These are phyloP conservation scores for Saccharum officinarum DNA, from an alignment of 176 grass and related monocot species.

Conservation along the genomic window DNA sequence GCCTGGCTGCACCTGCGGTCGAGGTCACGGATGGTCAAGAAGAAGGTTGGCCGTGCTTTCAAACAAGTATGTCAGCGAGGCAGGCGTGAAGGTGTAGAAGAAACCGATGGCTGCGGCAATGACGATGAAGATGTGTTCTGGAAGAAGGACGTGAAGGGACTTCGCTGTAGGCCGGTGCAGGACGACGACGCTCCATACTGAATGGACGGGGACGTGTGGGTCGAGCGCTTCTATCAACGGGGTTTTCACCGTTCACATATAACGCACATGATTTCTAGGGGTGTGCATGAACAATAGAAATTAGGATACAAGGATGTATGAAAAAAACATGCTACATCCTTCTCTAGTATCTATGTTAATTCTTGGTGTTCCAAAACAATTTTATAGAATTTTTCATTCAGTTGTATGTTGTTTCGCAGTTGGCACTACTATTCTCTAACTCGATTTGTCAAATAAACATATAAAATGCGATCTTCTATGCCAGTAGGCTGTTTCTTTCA, in stretches of 20 bases:
- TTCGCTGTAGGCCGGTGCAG: conserved; percentile 19
- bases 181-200: neutral
- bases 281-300: neutral
- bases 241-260: neutral
- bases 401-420: too few species aligned
- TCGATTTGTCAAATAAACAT: too few species aligned
- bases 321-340: neutral
- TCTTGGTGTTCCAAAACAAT: neutral
- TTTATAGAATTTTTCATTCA: neutral
- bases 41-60: neutral
- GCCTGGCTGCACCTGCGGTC: neutral
- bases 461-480: too few species aligned
- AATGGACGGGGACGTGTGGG: conserved; percentile 12
- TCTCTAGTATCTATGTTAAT: neutral
- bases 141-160: conserved; percentile 34
- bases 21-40: neutral
- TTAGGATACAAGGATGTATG: neutral
- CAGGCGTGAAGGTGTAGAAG: neutral
- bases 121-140: conserved; percentile 28
- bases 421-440: too few species aligned
- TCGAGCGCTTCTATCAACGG: too few species aligned
- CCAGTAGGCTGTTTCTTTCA: too few species aligned
- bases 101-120: neutral
- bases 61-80: neutral
- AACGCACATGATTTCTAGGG: neutral